Evolutionary conservation across 169 alveolate species (phyloP).

Genomic region (Eimeria sp.): DNA sequence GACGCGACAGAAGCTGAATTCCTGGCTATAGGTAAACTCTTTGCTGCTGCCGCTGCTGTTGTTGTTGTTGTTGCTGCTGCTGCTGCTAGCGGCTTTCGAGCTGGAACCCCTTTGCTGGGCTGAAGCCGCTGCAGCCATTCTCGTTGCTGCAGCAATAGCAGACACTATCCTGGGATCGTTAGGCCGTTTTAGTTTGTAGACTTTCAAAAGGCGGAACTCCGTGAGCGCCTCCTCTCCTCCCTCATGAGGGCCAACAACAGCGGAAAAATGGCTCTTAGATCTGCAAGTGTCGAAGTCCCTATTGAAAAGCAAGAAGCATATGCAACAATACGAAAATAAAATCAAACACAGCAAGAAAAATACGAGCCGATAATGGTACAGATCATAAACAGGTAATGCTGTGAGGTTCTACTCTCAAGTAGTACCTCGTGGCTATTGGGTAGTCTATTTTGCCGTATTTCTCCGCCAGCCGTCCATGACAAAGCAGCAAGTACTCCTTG

Average conservation of each 20-base stretch:
- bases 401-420: not conserved
- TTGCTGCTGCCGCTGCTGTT: conserved; percentile 64
- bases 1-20: conserved; percentile 87
- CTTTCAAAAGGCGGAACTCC: conserved; percentile 85
- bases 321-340: not conserved
- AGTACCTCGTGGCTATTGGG: conserved; percentile 86
- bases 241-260: conserved; percentile 86
- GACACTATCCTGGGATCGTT: conserved; percentile 54
- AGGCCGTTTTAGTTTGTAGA: conserved; percentile 77
- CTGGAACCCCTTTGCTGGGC: conserved; percentile 77
- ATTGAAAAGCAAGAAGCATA: not conserved
- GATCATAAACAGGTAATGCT: too few species aligned
- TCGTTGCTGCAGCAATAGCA: conserved; percentile 74
- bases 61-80: conserved; percentile 60
- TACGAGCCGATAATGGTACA: too few species aligned
- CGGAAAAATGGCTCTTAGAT: conserved; percentile 87
- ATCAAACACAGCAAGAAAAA: too few species aligned
- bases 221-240: conserved; percentile 90
- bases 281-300: conserved; percentile 85
- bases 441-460: conserved; percentile 85
- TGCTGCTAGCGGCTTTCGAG: not conserved
- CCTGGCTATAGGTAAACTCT: conserved; percentile 85
- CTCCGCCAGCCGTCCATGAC: conserved; percentile 88
- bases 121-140: not conserved
- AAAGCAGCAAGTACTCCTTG: conserved; percentile 87